A percentile compares a stretch with the other conserved stretches of the same genome.
These are phyloP conservation scores for Turritis glabra DNA, from an alignment of 345 rosid genomes.

Conservation along the genomic window DNA sequence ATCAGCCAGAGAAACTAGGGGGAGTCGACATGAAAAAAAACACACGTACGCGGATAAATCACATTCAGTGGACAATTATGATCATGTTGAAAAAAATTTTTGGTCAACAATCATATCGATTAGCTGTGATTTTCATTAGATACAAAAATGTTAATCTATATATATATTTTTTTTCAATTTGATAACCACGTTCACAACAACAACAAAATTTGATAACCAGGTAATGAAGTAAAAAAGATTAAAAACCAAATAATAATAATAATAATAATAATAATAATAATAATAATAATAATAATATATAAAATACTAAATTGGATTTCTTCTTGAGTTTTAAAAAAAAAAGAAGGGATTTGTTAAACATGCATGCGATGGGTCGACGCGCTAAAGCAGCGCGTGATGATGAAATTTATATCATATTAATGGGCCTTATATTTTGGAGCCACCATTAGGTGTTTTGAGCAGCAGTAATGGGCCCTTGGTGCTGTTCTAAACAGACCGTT, in stretches of 20 bases:
- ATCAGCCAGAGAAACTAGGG: background rate
- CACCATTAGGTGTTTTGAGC: background rate
- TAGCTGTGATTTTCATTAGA: background rate
- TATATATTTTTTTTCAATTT: background rate
- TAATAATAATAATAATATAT: background rate
- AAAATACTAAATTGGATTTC: too few relatives aligned
- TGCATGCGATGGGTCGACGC: background rate
- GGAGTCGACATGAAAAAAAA: slow-evolving; percentile 18
- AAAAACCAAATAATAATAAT: background rate
- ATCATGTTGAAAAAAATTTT: too few relatives aligned
- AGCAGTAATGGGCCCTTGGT: slow-evolving; percentile 2
- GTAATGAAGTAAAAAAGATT: background rate
- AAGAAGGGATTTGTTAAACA: too few relatives aligned
- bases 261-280: background rate
- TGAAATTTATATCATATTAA: too few relatives aligned
- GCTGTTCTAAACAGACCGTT: background rate
- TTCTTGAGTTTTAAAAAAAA: too few relatives aligned
- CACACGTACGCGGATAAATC: background rate
- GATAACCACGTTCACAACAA: too few relatives aligned
- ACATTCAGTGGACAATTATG: too few relatives aligned
- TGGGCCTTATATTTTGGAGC: background rate
- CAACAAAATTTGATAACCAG: too few relatives aligned
- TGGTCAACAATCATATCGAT: too few relatives aligned
- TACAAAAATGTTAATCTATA: background rate
- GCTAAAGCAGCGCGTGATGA: background rate